Percentiles rank a stretch among this genome's conserved stretches.
These are phyloP conservation scores for Elymus sibiricus DNA, from an alignment of 176 grass and related monocot species.

Conservation along the genomic window DNA sequence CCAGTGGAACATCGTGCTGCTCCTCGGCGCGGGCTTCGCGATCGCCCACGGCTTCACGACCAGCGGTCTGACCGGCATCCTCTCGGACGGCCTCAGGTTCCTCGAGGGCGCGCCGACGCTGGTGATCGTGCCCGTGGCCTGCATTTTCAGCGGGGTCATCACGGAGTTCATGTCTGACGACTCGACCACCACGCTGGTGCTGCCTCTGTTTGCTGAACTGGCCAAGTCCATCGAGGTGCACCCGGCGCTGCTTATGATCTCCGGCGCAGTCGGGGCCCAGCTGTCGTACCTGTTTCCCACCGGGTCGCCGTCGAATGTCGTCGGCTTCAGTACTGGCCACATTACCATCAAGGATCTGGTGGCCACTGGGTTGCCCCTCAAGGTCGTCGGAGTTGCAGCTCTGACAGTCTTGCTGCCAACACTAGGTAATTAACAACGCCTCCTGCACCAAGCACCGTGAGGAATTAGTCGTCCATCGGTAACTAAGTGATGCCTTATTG, in stretches of 20 bases:
- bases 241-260: constrained; percentile 63
- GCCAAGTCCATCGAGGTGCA: constrained; percentile 54
- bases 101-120: constrained; percentile 37
- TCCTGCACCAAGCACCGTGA: not conserved
- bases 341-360: constrained; percentile 74
- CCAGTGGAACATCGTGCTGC: constrained; percentile 82
- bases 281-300: constrained; percentile 66
- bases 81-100: constrained; percentile 44
- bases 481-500: not conserved
- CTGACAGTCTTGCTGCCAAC: constrained; percentile 61
- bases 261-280: constrained; percentile 60
- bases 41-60: constrained; percentile 74
- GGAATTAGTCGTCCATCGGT: not conserved
- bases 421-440: constrained; percentile 47
- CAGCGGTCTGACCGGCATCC: constrained; percentile 59
- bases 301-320: constrained; percentile 63
- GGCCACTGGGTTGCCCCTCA: constrained; percentile 57
- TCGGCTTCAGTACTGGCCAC: constrained; percentile 66
- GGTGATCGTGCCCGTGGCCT: constrained; percentile 51
- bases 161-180: constrained; percentile 68
- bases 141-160: constrained; percentile 49
- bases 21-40: constrained; percentile 84
- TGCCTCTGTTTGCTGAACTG: constrained; percentile 67
- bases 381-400: constrained; percentile 44
- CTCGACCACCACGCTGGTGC: constrained; percentile 57